These are phyloP conservation scores for Leccinum longicurvipes DNA, from an alignment of 768 basidiomycete species.

Conservation along the genomic window DNA sequence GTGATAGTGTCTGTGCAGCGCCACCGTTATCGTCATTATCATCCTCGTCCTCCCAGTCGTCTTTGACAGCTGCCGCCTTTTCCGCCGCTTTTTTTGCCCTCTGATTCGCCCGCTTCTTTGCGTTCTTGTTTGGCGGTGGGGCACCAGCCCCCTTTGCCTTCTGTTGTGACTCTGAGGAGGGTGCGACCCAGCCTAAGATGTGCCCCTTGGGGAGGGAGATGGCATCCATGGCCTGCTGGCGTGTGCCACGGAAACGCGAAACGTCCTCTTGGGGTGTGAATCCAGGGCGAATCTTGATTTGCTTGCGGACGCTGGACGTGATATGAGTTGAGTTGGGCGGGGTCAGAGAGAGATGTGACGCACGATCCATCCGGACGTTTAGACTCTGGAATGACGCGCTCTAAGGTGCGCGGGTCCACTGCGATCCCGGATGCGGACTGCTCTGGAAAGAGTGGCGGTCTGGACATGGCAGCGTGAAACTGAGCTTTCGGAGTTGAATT, in stretches of 20 bases:
- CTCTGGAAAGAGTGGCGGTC: constrained; percentile 71
- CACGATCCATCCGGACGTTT: constrained; percentile 83
- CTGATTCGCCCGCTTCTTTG: constrained; percentile 77
- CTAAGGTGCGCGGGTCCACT: constrained; percentile 79
- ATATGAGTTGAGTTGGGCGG: constrained; percentile 12
- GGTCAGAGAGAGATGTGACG: constrained; percentile 5
- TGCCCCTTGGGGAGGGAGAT: constrained; percentile 70
- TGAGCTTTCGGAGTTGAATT: constrained; percentile 32
- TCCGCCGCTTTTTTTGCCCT: constrained; percentile 63
- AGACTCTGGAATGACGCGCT: constrained; percentile 87
- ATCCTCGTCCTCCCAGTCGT: constrained; percentile 78
- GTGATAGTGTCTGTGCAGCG: constrained; percentile 2
- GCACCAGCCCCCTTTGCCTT: constrained; percentile 28
- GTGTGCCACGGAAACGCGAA: constrained; percentile 75
- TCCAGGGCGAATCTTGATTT: constrained; percentile 86
- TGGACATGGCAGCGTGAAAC: constrained; percentile 50
- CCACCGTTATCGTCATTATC: constrained; percentile 36
- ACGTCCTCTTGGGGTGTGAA: constrained; percentile 96
- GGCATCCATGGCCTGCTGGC: constrained; percentile 70
- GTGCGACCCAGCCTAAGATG: constrained; percentile 76
- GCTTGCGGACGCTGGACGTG: constrained; percentile 70
- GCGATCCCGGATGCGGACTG: constrained; percentile 76
- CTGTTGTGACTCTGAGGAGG: constrained; percentile 43
- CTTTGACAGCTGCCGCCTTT: constrained; percentile 56
- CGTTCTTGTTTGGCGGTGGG: constrained; percentile 67